These are phyloP conservation scores for Saccharomycopsis hybrid DNA, from an alignment of 1,139 yeast genomes.

Conservation along the genomic window DNA sequence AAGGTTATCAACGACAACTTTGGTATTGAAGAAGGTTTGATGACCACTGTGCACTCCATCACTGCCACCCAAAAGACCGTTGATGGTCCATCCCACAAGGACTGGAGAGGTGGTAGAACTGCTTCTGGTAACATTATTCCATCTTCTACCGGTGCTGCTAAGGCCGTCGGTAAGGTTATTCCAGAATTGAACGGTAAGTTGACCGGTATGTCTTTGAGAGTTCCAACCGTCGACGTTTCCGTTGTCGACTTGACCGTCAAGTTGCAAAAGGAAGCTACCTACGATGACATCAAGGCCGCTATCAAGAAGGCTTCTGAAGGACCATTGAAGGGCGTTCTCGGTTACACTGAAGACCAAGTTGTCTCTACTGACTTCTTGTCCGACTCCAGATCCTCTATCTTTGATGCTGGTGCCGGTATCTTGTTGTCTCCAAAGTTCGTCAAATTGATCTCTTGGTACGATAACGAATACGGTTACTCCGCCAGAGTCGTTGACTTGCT, in stretches of 20 bases:
- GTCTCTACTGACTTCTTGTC: constrained; percentile 82
- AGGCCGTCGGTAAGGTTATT: constrained; percentile 88
- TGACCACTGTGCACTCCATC: constrained; percentile 89
- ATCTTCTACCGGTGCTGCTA: constrained; percentile 89
- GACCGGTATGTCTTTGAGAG: constrained; percentile 85
- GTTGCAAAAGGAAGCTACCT: constrained; percentile 56
- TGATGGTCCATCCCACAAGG: constrained; percentile 89
- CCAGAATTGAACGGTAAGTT: constrained; percentile 84
- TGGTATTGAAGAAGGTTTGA: constrained; percentile 81
- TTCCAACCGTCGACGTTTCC: constrained; percentile 81
- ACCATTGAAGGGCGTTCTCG: constrained; percentile 66
- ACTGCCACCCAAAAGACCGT: constrained; percentile 90
- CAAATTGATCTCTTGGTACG: constrained; percentile 86
- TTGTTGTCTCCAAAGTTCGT: constrained; percentile 75
- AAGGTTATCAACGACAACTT: constrained; percentile 73
- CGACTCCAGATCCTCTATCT: constrained; percentile 72
- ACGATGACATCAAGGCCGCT: constrained; percentile 69
- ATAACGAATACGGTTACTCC: constrained; percentile 88
- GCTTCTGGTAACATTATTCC: constrained; percentile 88
- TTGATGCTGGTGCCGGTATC: constrained; percentile 82
- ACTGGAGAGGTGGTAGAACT: constrained; percentile 94
- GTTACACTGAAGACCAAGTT: constrained; percentile 83
- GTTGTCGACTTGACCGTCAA: constrained; percentile 70
- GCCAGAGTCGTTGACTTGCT: constrained; percentile 86
- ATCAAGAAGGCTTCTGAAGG: constrained; percentile 67